phyloP scores from a whole-genome alignment of 768 basidiomycete species.

The Naganishia antarctica region DNA sequence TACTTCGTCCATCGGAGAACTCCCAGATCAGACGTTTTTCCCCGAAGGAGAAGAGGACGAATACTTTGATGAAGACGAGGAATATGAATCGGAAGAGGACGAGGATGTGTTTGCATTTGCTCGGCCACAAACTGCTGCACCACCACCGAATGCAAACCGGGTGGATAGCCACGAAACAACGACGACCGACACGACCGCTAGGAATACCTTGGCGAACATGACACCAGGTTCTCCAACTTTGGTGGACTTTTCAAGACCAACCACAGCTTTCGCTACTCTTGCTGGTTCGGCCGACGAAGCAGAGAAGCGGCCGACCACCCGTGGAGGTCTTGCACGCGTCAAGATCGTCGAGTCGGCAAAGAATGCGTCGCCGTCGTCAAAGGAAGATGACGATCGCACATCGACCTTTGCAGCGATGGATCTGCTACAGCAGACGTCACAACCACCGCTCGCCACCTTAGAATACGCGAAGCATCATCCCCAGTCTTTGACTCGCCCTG shows the following conservation, averaged over 20 bases:
- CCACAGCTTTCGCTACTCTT: constrained; percentile 1
- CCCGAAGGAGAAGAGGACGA: constrained; percentile 31
- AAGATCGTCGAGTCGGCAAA: constrained; percentile 4
- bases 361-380: background rate
- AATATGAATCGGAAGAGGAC: constrained; percentile 53
- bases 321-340: background rate
- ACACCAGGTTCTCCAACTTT: background rate
- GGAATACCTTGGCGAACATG: background rate
- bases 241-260: background rate
- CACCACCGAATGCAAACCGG: background rate
- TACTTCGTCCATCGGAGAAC: constrained; percentile 38
- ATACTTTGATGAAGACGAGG: constrained; percentile 15
- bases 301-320: constrained; percentile 1
- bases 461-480: constrained; percentile 17
- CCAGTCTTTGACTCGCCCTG: background rate
- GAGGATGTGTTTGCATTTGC: constrained; percentile 87
- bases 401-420: constrained; percentile 18
- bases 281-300: background rate
- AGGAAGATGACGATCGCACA: background rate
- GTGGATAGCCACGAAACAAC: background rate
- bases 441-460: background rate
- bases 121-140: constrained; percentile 65
- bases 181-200: background rate
- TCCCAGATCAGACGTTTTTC: constrained; percentile 47
- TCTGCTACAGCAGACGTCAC: background rate